Base-by-base conservation (phyloP, 2,329 filamentous ascomycete species). In the Boeremia lycopersici region DNA sequence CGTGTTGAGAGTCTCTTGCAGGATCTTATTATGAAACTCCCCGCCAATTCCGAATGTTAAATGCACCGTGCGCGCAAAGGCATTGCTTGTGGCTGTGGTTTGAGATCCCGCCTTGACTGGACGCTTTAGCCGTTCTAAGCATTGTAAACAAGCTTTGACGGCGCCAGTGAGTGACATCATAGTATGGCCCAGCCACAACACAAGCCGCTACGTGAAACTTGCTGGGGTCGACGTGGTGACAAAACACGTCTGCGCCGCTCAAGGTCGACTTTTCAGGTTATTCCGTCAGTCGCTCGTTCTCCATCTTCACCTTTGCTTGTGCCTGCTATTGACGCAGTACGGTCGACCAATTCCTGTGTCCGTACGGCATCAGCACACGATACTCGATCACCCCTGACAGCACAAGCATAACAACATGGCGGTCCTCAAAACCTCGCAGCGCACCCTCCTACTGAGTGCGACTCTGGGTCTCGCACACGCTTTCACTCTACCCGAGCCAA, bases 401-500 rank as follows among this genome's bases (percentile, higher is more conserved):
- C 25, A 48, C 30, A 11, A 44, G 25, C 29, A 38, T 26, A 46
- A 10, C 52, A 59, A 30, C 31, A 69, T 68, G 67, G 61, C 49
- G 26, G 42, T 44, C 10, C 56, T 43, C 41, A 48, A 56, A 23
- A 44, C 26, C 36, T 57, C 55, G 45, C 61, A 67, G 57, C 57
- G 56, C 43, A 57, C 58, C 26, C 53, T 72, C 52, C 61, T 70
- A 28, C 53, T 72, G 36, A 58, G 58, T 23, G 57, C 62, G 12
- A 57, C 63, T 5, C 35, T 71, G 3, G 53, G 59, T 12, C 53
- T 66, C 19, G 66, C 57, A 25, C 52, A 62, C 46, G 71, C 71
- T 23, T 51, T 69, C 10, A 68, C 64, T 2, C 56, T 74, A 19
- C 72, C 72, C n/a, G 68, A 70, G 11, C 63, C 69, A 29, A 74